Evolutionary conservation across 441 rosid genomes (phyloP).

Genomic region (Metrosideros polymorpha): DNA sequence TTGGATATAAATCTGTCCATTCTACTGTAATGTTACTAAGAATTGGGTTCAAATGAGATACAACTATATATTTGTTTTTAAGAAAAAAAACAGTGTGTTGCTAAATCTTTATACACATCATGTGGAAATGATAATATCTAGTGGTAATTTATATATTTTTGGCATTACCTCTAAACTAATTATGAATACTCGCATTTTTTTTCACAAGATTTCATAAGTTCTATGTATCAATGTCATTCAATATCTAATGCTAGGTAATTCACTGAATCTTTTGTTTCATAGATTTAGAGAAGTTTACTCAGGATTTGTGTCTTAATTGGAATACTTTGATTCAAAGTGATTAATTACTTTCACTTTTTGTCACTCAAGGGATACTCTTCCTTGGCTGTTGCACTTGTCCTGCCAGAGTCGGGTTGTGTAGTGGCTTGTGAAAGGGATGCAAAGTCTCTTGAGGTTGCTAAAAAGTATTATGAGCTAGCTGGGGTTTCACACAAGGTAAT

Average conservation of each 20-base stretch:
- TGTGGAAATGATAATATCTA: neutral
- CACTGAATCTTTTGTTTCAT: neutral
- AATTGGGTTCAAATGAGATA: neutral
- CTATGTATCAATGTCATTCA: neutral
- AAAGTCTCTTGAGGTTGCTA: slow-evolving; percentile 61
- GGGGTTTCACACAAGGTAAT: slow-evolving; percentile 72
- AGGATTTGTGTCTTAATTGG: neutral
- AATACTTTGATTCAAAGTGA: neutral
- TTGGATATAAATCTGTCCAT: neutral
- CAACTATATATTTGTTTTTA: neutral
- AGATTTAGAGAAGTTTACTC: neutral
- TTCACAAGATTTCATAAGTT: neutral
- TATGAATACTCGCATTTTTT: neutral
- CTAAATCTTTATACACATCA: neutral
- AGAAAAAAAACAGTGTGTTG: neutral
- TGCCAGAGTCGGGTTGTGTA: slow-evolving; percentile 69
- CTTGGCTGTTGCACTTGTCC: slow-evolving; percentile 69
- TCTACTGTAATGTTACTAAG: neutral
- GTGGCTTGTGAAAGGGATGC: slow-evolving; percentile 92
- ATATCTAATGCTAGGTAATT: neutral
- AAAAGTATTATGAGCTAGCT: slow-evolving; percentile 62
- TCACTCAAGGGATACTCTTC: slow-evolving; percentile 77
- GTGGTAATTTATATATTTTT: neutral
- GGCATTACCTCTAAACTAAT: neutral
- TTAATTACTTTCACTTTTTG: neutral